Percentiles rank a stretch among this genome's conserved stretches.
Conservation (phyloP, 371 early-diverging fungal genomes). For the Nematocida major region DNA sequence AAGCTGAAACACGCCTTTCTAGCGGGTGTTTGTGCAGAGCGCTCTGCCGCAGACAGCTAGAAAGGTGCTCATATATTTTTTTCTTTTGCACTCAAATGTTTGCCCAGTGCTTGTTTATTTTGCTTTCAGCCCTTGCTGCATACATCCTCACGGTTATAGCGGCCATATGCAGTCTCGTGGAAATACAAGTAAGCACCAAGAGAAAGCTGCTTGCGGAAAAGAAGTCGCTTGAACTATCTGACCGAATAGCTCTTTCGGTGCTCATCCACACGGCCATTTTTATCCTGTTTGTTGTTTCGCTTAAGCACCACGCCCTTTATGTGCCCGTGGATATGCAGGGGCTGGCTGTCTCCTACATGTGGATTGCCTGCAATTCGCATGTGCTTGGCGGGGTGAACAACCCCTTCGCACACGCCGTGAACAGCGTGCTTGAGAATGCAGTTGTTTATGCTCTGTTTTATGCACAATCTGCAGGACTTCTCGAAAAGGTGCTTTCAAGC, state of each 20-base stretch:
- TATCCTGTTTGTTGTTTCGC: background rate
- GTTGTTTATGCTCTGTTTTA: too few relatives aligned
- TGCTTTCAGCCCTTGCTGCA: background rate
- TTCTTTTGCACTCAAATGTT: slow-evolving; percentile 23
- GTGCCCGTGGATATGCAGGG: background rate
- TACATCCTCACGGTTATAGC: background rate
- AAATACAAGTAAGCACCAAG: background rate
- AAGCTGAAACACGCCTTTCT: too few relatives aligned
- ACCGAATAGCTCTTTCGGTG: background rate
- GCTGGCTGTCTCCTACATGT: background rate
- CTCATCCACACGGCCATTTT: background rate
- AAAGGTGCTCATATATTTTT: background rate
- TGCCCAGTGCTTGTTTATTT: background rate
- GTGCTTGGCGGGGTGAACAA: too few relatives aligned
- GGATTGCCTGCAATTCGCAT: background rate
- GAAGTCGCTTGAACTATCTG: background rate
- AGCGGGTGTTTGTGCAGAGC: too few relatives aligned
- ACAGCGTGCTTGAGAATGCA: too few relatives aligned
- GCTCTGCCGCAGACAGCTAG: background rate
- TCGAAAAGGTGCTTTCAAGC: too few relatives aligned
- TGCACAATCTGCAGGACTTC: too few relatives aligned
- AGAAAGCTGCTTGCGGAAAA: background rate
- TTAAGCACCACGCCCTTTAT: background rate
- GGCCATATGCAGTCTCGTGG: background rate
- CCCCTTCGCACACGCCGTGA: too few relatives aligned